Evolutionary conservation across 805 yeast genomes (phyloP).

Genomic region (Metschnikowia santaceciliae): DNA sequence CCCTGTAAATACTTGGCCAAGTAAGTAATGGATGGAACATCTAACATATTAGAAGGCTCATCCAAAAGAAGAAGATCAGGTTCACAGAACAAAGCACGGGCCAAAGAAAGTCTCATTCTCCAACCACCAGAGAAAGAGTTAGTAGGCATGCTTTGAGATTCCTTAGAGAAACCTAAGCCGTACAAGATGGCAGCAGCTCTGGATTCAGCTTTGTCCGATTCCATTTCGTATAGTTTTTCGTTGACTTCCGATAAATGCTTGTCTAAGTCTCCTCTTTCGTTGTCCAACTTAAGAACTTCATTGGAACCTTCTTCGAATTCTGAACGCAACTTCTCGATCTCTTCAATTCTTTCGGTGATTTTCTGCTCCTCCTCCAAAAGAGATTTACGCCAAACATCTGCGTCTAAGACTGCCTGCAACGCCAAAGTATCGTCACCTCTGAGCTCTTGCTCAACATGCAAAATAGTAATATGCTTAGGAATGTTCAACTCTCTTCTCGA

Average conservation of each 20-base stretch:
- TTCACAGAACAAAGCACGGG: slow-evolving; percentile 95
- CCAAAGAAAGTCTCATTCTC: slow-evolving; percentile 99
- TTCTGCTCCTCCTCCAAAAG: slow-evolving; percentile 71
- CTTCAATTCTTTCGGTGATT: slow-evolving; percentile 68
- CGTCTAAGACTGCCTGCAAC: slow-evolving; percentile 93
- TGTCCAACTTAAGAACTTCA: slow-evolving; percentile 76
- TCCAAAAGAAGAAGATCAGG: slow-evolving; percentile 91
- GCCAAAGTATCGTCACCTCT: slow-evolving; percentile 91
- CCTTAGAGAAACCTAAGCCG: slow-evolving; percentile 92
- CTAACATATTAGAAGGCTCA: slow-evolving; percentile 99
- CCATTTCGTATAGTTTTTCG: slow-evolving; percentile 87
- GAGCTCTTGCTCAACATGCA: slow-evolving; percentile 97
- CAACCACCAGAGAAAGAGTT: slow-evolving; percentile 98
- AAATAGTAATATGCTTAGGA: slow-evolving; percentile 91
- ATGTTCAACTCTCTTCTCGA: slow-evolving; percentile 91
- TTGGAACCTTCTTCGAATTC: slow-evolving; percentile 70
- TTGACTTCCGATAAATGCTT: slow-evolving; percentile 71
- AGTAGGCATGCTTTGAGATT: slow-evolving; percentile 78
- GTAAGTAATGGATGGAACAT: slow-evolving; percentile 96
- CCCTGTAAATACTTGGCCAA: slow-evolving; percentile 85
- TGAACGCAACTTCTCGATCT: slow-evolving; percentile 62
- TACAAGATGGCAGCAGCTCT: slow-evolving; percentile 90
- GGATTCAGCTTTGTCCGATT: slow-evolving; percentile 95
- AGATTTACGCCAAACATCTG: slow-evolving; percentile 98
- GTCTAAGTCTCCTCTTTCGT: slow-evolving; percentile 85